A percentile compares a stretch with the other conserved stretches of the same genome.
Evolutionary conservation across 1,284 basidiomycete species (phyloP).

Genomic region (Leccinum ponderosum): DNA sequence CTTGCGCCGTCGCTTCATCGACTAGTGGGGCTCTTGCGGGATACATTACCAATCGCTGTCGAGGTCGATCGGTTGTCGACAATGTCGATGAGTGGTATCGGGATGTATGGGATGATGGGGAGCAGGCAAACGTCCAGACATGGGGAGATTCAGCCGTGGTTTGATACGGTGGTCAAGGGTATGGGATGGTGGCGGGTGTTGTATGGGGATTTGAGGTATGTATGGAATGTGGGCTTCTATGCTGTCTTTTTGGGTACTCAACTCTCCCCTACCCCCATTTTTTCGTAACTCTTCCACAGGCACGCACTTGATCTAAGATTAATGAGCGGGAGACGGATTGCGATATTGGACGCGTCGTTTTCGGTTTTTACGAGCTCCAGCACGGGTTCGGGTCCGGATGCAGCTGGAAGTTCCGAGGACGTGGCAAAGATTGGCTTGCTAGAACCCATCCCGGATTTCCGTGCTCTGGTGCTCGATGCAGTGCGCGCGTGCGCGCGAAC

Average conservation of each 20-base stretch:
- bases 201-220: slow-evolving; percentile 61
- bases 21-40: slow-evolving; percentile 64
- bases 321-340: slow-evolving; percentile 62
- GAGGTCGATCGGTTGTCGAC: slow-evolving; percentile 52
- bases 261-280: neutral
- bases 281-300: slow-evolving; percentile 34
- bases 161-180: slow-evolving; percentile 73
- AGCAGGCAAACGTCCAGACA: slow-evolving; percentile 14
- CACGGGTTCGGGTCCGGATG: slow-evolving; percentile 13
- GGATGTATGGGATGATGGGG: slow-evolving; percentile 11
- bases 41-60: slow-evolving; percentile 72
- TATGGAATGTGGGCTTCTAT: neutral
- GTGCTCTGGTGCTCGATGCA: slow-evolving; percentile 46
- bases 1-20: slow-evolving; percentile 62
- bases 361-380: slow-evolving; percentile 44
- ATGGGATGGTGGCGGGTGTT: slow-evolving; percentile 80
- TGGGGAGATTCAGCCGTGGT: slow-evolving; percentile 19
- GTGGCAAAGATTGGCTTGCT: slow-evolving; percentile 34
- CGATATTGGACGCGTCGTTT: slow-evolving; percentile 67
- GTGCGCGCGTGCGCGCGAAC: slow-evolving; percentile 23
- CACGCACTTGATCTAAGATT: slow-evolving; percentile 80
- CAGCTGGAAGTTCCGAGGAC: slow-evolving; percentile 14
- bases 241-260: neutral
- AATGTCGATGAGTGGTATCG: neutral
- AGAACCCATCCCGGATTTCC: slow-evolving; percentile 62